A percentile compares a stretch with the other conserved stretches of the same genome.
Conservation (phyloP, 2,329 filamentous ascomycete species). For the Aspergillus intermedius region DNA sequence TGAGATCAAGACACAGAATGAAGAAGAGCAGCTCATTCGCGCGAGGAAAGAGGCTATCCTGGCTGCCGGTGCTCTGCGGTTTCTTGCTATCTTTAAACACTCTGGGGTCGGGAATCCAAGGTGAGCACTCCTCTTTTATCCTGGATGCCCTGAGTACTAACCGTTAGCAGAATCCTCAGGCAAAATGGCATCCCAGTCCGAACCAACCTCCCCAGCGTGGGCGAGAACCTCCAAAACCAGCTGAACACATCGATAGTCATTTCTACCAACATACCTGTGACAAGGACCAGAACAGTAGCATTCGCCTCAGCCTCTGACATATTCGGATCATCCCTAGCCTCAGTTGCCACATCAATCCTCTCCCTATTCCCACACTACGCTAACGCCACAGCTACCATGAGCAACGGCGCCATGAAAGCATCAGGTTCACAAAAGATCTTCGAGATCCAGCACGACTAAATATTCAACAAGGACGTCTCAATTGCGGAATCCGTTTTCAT, state of each 20-base stretch:
- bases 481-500: slow-evolving; percentile 22
- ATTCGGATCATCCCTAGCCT: slow-evolving; percentile 14
- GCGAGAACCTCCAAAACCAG: slow-evolving; percentile 46
- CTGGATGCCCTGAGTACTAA: background rate
- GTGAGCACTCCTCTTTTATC: slow-evolving; percentile 1
- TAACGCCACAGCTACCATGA: slow-evolving; percentile 8
- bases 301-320: slow-evolving; percentile 17
- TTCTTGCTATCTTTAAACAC: slow-evolving; percentile 52
- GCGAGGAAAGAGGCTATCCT: slow-evolving; percentile 42
- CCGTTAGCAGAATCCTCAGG: slow-evolving; percentile 16
- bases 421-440: slow-evolving; percentile 17
- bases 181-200: slow-evolving; percentile 19
- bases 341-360: slow-evolving; percentile 11
- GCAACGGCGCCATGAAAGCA: slow-evolving; percentile 10
- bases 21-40: slow-evolving; percentile 17
- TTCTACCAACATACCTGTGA: slow-evolving; percentile 7
- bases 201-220: slow-evolving; percentile 34
- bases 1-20: slow-evolving; percentile 22
- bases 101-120: slow-evolving; percentile 50
- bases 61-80: slow-evolving; percentile 42
- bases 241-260: slow-evolving; percentile 17
- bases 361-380: slow-evolving; percentile 18
- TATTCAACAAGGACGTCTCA: slow-evolving; percentile 20
- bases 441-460: slow-evolving; percentile 22
- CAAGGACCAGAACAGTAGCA: slow-evolving; percentile 12